Percentiles rank a stretch among this genome's conserved stretches.
phyloP scores from a whole-genome alignment of 768 basidiomycete species.

The Leccinellum luteum region DNA sequence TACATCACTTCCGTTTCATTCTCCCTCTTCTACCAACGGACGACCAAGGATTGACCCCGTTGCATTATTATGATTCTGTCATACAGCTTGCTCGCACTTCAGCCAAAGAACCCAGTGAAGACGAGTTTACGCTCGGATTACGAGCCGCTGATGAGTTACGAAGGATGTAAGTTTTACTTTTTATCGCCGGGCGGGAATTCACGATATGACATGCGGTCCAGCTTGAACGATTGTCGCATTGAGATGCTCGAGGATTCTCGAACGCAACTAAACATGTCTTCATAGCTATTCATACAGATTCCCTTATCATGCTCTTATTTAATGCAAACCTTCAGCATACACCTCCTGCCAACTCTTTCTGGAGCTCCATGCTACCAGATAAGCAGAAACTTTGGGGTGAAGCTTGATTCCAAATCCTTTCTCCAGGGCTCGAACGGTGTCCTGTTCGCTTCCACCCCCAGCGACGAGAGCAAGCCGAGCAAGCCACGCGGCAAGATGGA shows the following conservation, averaged over 20 bases:
- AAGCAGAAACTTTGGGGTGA: constrained; percentile 37
- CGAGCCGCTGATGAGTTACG: constrained; percentile 60
- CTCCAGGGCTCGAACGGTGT: constrained; percentile 39
- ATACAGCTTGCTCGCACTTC: constrained; percentile 70
- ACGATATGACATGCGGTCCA: constrained; percentile 20
- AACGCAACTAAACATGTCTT: constrained; percentile 37
- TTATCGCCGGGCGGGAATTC: neutral
- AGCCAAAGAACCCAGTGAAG: constrained; percentile 57
- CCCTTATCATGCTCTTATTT: constrained; percentile 2
- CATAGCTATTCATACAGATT: neutral
- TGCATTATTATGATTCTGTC: constrained; percentile 77
- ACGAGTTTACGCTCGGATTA: constrained; percentile 65
- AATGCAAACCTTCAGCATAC: constrained; percentile 45
- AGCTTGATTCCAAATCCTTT: constrained; percentile 37
- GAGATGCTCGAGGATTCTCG: constrained; percentile 62
- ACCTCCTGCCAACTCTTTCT: constrained; percentile 47
- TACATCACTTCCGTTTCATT: constrained; percentile 78
- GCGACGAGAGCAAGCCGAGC: constrained; percentile 42
- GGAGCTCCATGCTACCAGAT: constrained; percentile 44
- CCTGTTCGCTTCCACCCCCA: constrained; percentile 37
- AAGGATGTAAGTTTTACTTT: constrained; percentile 42
- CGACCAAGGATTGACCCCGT: constrained; percentile 60
- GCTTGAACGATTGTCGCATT: constrained; percentile 60
- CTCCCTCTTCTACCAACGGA: constrained; percentile 58
- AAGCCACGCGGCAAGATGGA: constrained; percentile 54